Conservation (phyloP, 2,329 filamentous ascomycete species). For the Neonectria magnoliae region DNA sequence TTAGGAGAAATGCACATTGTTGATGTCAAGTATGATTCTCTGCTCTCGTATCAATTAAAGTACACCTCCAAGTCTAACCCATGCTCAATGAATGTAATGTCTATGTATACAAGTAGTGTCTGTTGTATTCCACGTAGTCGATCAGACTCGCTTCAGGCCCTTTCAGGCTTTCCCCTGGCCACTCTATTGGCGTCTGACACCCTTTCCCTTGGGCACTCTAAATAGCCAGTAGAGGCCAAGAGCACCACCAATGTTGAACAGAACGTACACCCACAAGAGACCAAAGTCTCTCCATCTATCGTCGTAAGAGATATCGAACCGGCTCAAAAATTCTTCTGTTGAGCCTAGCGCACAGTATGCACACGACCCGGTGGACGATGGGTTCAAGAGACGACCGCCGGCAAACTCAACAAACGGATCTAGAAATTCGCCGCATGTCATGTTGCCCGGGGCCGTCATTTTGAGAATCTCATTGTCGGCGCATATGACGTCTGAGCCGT, state of each 20-base stretch:
- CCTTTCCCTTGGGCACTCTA: conserved; percentile 42
- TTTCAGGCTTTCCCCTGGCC: conserved; percentile 7
- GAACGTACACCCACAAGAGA: conserved; percentile 62
- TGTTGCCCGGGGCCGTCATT: conserved; percentile 62
- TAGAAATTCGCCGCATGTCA: conserved; percentile 64
- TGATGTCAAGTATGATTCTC: neutral
- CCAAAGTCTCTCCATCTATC: conserved; percentile 67
- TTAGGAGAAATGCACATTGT: neutral
- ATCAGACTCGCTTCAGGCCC: conserved; percentile 30
- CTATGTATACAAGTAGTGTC: neutral
- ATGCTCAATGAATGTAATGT: neutral
- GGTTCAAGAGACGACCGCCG: conserved; percentile 60
- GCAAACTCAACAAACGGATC: conserved; percentile 50
- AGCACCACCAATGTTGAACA: conserved; percentile 59
- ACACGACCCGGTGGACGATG: conserved; percentile 54
- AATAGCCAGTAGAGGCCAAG: conserved; percentile 59
- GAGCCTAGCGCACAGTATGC: conserved; percentile 53
- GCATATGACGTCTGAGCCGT: conserved; percentile 36
- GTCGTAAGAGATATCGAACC: conserved; percentile 56
- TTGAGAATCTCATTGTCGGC: conserved; percentile 57
- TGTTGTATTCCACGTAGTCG: too few species aligned
- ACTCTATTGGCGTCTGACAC: too few species aligned
- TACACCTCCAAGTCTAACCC: neutral
- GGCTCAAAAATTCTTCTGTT: conserved; percentile 51
- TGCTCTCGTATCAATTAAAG: neutral